Evolutionary conservation across 2,329 filamentous ascomycete species (phyloP), one percentile per base, ranked within the genome.

Genomic region (Calonectria hawksworthii): DNA sequence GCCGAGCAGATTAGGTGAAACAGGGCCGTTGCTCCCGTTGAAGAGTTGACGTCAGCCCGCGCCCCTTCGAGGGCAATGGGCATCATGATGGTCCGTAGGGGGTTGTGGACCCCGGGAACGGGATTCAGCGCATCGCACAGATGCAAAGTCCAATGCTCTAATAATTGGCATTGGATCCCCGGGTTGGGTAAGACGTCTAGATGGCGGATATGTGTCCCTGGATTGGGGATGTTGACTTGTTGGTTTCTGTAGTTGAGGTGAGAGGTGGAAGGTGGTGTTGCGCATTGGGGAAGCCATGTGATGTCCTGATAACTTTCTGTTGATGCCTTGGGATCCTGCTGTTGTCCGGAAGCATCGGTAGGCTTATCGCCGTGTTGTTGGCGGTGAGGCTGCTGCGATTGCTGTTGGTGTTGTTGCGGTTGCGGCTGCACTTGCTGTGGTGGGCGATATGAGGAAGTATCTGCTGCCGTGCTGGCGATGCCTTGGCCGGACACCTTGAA

Each of bases 1-100:
- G 79, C 79, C 0, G 79, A 78, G n/a, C 78, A 80, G 23, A 80
- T 80, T 30, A 80, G 78, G 21, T 80, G 78, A 1, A 81, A 80
- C 7, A 80, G 10, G 0, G 78, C 76, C 0, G 79, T 80, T 5
- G 79, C 79, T 0, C 79, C 79, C 0, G 79, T 80, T 0, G 79
- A 77, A 2, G 66, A 69, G 28, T 75, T 74, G 0, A 80, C 66
- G 18, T 81, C 79, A 0, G 77, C 76, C 1, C 79, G 74, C 9
- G 76, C 75, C 6, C 79, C 79, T 41, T 80, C 79, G 2, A 81
- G 73, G 0, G 79, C 79, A 1, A 80, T 81, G 1, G 79, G 79
- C 63, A 79, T 78, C 78, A 80, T 79, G 9, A 78, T 75, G 2
- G 72, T 80, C 2, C 79, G 63, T 51, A 80, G 59, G 0, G 79